phyloP scores from a whole-genome alignment of 129 eudicot species.

The Lactuca sativa region DNA sequence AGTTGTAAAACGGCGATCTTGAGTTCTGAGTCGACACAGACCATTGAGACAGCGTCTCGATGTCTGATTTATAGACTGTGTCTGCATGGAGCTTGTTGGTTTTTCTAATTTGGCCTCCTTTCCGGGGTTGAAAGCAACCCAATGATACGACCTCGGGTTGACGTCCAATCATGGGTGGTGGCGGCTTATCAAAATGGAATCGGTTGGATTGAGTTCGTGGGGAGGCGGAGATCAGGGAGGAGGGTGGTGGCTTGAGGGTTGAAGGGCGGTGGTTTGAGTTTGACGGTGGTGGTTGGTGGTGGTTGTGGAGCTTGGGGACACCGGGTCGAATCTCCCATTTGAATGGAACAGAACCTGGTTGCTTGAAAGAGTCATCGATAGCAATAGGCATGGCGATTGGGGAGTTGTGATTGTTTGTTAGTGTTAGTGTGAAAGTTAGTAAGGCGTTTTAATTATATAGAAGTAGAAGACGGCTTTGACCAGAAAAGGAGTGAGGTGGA shows the following conservation, averaged over 20 bases:
- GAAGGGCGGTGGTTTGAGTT: slow-evolving; percentile 16
- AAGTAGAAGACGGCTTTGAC: background rate
- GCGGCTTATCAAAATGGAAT: slow-evolving; percentile 15
- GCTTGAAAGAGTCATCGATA: slow-evolving; percentile 56
- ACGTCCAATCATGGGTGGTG: slow-evolving; percentile 3
- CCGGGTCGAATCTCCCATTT: slow-evolving; percentile 92
- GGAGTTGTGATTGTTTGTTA: background rate
- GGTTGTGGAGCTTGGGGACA: slow-evolving; percentile 59
- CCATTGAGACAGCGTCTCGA: slow-evolving; percentile 52
- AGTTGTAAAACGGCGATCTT: slow-evolving; percentile 36
- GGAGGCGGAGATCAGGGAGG: slow-evolving; percentile 35
- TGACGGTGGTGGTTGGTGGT: slow-evolving; percentile 15
- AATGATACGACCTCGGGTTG: slow-evolving; percentile 39
- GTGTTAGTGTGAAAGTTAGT: background rate
- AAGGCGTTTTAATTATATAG: background rate
- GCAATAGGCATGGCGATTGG: slow-evolving; percentile 30
- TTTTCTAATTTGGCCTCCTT: slow-evolving; percentile 26
- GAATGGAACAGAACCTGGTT: slow-evolving; percentile 75
- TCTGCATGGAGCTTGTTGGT: slow-evolving; percentile 33
- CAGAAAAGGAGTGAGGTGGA: background rate
- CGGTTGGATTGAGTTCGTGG: slow-evolving; percentile 37
- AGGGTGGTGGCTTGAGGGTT: slow-evolving; percentile 37
- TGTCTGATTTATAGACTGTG: slow-evolving; percentile 36
- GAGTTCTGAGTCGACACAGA: slow-evolving; percentile 53
- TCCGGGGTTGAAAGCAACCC: slow-evolving; percentile 51